phyloP scores from a whole-genome alignment of 169 alveolate genomes.

The Cryptosporidium felis region DNA sequence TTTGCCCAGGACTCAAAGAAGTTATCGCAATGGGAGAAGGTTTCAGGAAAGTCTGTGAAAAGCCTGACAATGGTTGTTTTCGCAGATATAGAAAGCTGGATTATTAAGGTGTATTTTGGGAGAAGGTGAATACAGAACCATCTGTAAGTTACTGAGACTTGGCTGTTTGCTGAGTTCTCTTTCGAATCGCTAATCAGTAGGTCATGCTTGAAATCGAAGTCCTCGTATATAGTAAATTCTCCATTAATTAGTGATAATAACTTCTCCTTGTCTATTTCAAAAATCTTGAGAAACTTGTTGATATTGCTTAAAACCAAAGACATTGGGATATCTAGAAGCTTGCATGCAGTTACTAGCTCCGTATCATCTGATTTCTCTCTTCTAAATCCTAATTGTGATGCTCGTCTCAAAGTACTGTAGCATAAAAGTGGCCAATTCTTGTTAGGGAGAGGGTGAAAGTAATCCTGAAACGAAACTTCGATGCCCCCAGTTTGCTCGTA shows the following conservation, averaged over 20 bases:
- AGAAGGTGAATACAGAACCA: slow-evolving; percentile 48
- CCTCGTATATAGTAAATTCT: background rate
- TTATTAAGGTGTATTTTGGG: slow-evolving; percentile 17
- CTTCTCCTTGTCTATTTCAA: background rate
- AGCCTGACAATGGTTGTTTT: slow-evolving; percentile 2
- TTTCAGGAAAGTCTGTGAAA: slow-evolving; percentile 27
- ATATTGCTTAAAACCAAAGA: background rate
- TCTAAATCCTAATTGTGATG: background rate
- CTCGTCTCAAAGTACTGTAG: background rate
- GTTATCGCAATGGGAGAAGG: slow-evolving; percentile 31
- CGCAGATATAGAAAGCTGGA: slow-evolving; percentile 44
- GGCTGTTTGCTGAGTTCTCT: background rate
- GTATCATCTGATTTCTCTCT: background rate
- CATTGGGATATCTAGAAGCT: slow-evolving; percentile 12
- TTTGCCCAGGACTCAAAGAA: slow-evolving; percentile 23
- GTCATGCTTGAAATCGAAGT: slow-evolving; percentile 64
- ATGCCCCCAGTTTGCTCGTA: background rate
- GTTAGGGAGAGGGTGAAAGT: slow-evolving; percentile 13
- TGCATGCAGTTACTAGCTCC: background rate
- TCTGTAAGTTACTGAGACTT: background rate
- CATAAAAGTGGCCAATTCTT: background rate
- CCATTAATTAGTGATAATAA: background rate
- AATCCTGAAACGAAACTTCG: slow-evolving; percentile 34
- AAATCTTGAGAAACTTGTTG: background rate
- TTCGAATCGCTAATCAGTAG: background rate